Base-by-base conservation (phyloP, 2,329 filamentous ascomycete species). In the Knufia fluminis region DNA sequence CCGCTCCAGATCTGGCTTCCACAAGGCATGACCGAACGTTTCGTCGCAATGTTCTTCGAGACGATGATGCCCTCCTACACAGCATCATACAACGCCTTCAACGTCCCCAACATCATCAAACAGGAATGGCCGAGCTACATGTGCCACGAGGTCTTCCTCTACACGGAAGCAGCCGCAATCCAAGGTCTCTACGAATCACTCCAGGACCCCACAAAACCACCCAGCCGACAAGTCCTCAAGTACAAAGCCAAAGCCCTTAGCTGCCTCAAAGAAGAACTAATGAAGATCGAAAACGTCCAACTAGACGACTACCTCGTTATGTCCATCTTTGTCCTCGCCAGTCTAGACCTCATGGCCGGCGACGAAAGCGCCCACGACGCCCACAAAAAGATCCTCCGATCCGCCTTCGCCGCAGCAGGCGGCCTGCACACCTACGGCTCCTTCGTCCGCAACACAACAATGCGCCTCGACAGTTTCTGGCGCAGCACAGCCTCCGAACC, bases 371-470 rank as follows among this genome's bases (percentile, higher is more conserved):
- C 42, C 3, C 42, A 45, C 42, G 17, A 45, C 17, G 42, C 42
- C 8, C 42, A 32, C 9, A 45, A 45, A 22, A 45, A 17, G n/a
- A 32, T 45, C 28, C 42, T 45, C 9, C 42, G 42, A 7, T 32
- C 42, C 4, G 42, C 42, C 26, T 45, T 45, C 24, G 42, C 42
- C n/a, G 26, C 24, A 12, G 45, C 58, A 19, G 61, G 60, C n/a
- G 63, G 63, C 4, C 36, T 62, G 12, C 48, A 47, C 43, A 42
- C 38, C 16, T 61, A 61, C 43, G 46, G 42, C 23, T 7, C 28
- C 9, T 45, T 45, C 28, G 42, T 45, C 3, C 24, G 42, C n/a
- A 45, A 45, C 42, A 45, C 42, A 10, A 45, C 42, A 8, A 45
- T 45, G 42, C 24, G 42, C n/a, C 42, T 45, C 16, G 42, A 45